phyloP scores from a whole-genome alignment of 192 early-diverging fungal genomes.

The Backusella morwellensis region DNA sequence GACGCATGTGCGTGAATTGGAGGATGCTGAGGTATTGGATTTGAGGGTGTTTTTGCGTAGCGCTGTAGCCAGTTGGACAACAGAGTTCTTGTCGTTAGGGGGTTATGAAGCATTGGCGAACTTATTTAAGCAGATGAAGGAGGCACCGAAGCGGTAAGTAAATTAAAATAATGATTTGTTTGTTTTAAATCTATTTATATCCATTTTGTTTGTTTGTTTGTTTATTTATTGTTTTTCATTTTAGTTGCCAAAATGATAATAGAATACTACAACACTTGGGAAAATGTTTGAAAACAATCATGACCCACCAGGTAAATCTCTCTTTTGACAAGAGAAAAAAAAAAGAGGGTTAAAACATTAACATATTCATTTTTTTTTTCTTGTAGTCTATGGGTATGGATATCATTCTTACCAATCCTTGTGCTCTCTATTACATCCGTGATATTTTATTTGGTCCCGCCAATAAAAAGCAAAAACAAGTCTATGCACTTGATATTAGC shows the following conservation, averaged over 20 bases:
- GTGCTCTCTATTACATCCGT: slow-evolving; percentile 28
- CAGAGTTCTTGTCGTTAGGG: slow-evolving; percentile 26
- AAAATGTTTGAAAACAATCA: slow-evolving; percentile 37
- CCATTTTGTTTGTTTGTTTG: background rate
- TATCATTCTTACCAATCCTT: slow-evolving; percentile 28
- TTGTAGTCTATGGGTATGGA: slow-evolving; percentile 26
- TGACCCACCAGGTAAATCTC: slow-evolving; percentile 35
- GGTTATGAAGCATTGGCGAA: slow-evolving; percentile 31
- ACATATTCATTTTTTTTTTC: background rate
- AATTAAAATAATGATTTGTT: background rate
- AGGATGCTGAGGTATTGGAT: slow-evolving; percentile 27
- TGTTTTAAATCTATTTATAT: background rate
- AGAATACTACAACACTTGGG: slow-evolving; percentile 33
- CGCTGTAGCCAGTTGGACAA: slow-evolving; percentile 35
- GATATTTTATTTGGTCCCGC: slow-evolving; percentile 35
- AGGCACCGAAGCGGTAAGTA: slow-evolving; percentile 28
- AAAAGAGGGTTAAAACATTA: background rate
- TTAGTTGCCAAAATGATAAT: slow-evolving; percentile 28
- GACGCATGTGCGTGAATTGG: slow-evolving; percentile 25
- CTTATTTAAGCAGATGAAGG: slow-evolving; percentile 33
- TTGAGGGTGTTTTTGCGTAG: slow-evolving; percentile 29
- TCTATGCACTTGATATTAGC: slow-evolving; percentile 28
- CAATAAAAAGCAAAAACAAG: slow-evolving; percentile 28
- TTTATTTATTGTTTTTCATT: background rate
- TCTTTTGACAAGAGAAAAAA: background rate